Percentiles rank a stretch among this genome's conserved stretches.
Evolutionary conservation across 176 grass and related monocot genomes (phyloP).

Genomic region (Musa itinerans): DNA sequence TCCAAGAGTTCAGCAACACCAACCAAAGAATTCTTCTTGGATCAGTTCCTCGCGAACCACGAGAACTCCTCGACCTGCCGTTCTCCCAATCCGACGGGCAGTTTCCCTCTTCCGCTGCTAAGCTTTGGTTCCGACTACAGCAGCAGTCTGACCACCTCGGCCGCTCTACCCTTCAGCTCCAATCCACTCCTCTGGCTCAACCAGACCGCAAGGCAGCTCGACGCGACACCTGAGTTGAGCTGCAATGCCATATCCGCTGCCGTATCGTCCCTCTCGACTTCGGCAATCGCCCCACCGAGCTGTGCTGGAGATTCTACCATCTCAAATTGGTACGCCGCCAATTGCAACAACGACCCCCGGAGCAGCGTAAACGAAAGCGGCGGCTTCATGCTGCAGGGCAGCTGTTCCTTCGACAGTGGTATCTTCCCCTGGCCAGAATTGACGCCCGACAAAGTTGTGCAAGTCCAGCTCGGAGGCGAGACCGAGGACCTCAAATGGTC

Average conservation of each 20-base stretch:
- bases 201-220: slow-evolving; percentile 5
- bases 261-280: slow-evolving; percentile 34
- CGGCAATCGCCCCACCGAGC: slow-evolving; percentile 12
- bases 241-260: slow-evolving; percentile 34
- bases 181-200: slow-evolving; percentile 43
- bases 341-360: slow-evolving; percentile 35
- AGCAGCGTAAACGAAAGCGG: slow-evolving; percentile 41
- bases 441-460: slow-evolving; percentile 36
- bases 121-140: slow-evolving; percentile 35
- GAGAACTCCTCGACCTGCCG: slow-evolving; percentile 28
- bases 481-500: slow-evolving; percentile 73
- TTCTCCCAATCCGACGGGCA: slow-evolving; percentile 14
- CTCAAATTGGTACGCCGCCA: slow-evolving; percentile 45
- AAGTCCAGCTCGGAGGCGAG: slow-evolving; percentile 24
- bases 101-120: slow-evolving; percentile 45
- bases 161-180: not conserved
- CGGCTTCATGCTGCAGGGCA: slow-evolving; percentile 49
- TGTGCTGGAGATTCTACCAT: slow-evolving; percentile 24
- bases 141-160: slow-evolving; percentile 19
- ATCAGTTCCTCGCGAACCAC: slow-evolving; percentile 29
- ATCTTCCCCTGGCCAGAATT: slow-evolving; percentile 55
- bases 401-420: slow-evolving; percentile 38
- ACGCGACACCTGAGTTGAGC: slow-evolving; percentile 16
- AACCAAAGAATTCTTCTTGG: slow-evolving; percentile 27
- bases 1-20: slow-evolving; percentile 25